These are phyloP conservation scores for Verticillium tricorpus DNA, from an alignment of 2,329 filamentous ascomycete genomes.

Conservation along the genomic window DNA sequence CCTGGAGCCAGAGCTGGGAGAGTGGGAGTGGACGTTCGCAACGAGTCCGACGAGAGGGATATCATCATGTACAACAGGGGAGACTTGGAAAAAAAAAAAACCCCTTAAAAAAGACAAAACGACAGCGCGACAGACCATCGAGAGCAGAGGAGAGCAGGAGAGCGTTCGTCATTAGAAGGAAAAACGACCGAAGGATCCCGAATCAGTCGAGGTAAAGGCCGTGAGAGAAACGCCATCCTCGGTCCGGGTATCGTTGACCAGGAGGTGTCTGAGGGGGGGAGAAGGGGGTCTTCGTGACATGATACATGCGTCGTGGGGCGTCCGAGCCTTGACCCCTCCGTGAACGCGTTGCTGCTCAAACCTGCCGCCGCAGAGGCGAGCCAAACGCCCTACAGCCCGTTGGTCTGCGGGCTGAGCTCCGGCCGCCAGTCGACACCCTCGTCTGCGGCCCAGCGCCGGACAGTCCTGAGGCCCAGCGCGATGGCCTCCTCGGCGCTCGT, in stretches of 20 bases:
- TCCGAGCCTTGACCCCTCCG: too few relatives aligned
- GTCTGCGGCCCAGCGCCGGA: conserved; percentile 38
- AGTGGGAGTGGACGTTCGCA: neutral
- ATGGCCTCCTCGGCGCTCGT: conserved; percentile 39
- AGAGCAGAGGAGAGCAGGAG: neutral
- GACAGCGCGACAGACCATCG: neutral
- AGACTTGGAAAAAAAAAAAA: neutral
- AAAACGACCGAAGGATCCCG: neutral
- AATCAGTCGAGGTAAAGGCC: neutral
- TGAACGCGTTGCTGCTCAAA: too few relatives aligned
- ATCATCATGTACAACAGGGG: neutral
- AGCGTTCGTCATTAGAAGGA: neutral
- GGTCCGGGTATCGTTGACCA: neutral
- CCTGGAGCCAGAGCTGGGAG: too few relatives aligned
- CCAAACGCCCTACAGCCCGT: neutral
- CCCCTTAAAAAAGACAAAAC: neutral
- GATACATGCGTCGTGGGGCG: too few relatives aligned
- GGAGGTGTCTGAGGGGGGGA: too few relatives aligned
- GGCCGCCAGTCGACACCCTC: conserved; percentile 43
- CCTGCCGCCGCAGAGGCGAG: too few relatives aligned
- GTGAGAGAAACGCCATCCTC: neutral
- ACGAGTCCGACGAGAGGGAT: neutral
- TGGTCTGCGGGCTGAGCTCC: conserved; percentile 19
- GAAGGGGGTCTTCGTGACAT: too few relatives aligned
- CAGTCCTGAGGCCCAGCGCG: conserved; percentile 29